Conservation (phyloP, 805 yeast genomes). For the Candida koratica region DNA sequence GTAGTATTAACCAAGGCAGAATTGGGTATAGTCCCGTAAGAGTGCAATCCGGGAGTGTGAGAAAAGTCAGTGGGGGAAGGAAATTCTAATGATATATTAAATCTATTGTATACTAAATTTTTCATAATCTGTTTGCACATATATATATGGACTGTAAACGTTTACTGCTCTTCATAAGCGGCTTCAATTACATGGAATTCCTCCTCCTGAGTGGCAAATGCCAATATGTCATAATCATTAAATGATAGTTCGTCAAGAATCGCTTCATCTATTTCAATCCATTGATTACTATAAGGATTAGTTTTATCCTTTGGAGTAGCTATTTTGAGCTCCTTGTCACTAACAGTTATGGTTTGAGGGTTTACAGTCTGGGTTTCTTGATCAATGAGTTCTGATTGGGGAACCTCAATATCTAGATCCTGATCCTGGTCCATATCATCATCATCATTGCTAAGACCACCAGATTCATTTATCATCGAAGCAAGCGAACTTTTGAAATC, state of each 20-base stretch:
- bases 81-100: constrained; percentile 10
- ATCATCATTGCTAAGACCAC: constrained; percentile 39
- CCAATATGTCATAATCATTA: constrained; percentile 39
- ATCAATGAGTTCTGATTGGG: constrained; percentile 1
- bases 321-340: constrained; percentile 26
- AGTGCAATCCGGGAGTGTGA: constrained; percentile 23
- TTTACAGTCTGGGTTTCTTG: constrained; percentile 3
- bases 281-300: constrained; percentile 30
- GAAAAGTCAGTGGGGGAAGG: constrained; percentile 24
- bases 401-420: constrained; percentile 24
- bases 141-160: no score
- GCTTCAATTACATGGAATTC: constrained; percentile 33
- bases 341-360: constrained; percentile 7
- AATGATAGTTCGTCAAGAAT: constrained; percentile 28
- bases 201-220: constrained; percentile 40
- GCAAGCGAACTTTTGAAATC: constrained; percentile 25
- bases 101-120: no score
- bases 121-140: no score
- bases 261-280: constrained; percentile 31
- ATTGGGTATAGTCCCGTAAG: constrained; percentile 16
- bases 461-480: constrained; percentile 41
- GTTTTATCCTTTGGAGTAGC: constrained; percentile 42
- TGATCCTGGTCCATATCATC: constrained; percentile 27
- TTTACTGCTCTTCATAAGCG: constrained; percentile 34
- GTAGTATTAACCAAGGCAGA: constrained; percentile 16